Evolutionary conservation across 2,329 filamentous ascomycete species (phyloP).

Genomic region (Celoporthe dispersa): DNA sequence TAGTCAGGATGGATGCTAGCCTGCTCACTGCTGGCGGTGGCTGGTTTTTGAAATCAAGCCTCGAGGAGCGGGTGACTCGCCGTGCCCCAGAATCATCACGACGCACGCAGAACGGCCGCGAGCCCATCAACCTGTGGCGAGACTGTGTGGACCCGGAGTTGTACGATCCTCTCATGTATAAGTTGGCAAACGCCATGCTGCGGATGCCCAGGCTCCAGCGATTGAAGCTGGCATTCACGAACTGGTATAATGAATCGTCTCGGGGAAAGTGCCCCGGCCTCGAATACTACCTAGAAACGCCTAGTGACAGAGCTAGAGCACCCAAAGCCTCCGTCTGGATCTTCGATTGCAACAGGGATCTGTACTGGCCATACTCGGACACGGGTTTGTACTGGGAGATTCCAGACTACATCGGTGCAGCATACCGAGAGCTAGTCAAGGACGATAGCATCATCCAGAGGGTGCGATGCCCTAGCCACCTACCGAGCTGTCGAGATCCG

Average conservation of each 20-base stretch:
- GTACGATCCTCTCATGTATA: neutral
- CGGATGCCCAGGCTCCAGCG: conserved; percentile 3
- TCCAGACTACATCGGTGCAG: neutral
- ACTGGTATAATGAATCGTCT: neutral
- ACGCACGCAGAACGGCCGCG: neutral
- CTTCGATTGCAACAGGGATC: neutral
- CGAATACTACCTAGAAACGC: neutral
- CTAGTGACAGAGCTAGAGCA: neutral
- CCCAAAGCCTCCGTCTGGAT: neutral
- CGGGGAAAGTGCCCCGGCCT: neutral
- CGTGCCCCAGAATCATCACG: neutral
- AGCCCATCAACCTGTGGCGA: neutral
- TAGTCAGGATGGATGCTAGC: neutral
- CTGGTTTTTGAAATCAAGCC: neutral
- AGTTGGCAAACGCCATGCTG: neutral
- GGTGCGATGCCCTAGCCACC: neutral
- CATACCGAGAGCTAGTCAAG: neutral
- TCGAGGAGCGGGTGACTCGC: neutral
- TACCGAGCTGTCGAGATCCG: neutral
- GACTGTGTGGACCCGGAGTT: neutral
- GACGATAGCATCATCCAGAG: neutral
- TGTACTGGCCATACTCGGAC: neutral
- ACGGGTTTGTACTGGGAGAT: neutral
- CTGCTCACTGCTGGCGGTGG: neutral
- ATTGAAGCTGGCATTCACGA: neutral